Base-by-base conservation (phyloP, 208 protist genomes). In the Trypanosoma platydactyli region DNA sequence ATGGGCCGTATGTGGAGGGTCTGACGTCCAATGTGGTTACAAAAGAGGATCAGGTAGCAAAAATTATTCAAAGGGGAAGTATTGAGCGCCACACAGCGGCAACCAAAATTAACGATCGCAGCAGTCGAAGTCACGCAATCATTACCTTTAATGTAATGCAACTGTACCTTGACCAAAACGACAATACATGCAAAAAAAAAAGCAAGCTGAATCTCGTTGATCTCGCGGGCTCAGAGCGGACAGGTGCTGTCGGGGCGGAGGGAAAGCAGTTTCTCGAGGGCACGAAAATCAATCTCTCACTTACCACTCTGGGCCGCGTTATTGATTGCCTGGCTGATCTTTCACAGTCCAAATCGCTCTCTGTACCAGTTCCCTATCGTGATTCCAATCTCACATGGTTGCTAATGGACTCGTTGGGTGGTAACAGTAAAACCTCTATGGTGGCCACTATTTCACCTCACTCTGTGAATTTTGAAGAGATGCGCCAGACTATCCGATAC, bases 341-440 rank as follows among this genome's bases (percentile, higher is more conserved):
- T 24, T 85, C 80, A 4, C 94, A 91, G 40, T 60, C 45, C 9
- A 80, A 77, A 48, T 84, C 85, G 51, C 66, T 63, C 52, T 73
- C 77, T 51, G 62, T 87, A 46, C 87, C 85, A 57, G 88, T 81
- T 65, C 97, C 97, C 0, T 97, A 91, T 68, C 80, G 92, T 53
- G 92, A 97, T 63, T 93, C 84, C 18, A 87, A 84, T 33, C 82
- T 97, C 13, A 97, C 93, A 5, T 94, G 88, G 84, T 61, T 96
- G 46, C 66, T 97, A 40, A 92, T 81, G 79, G 91, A 95, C 71
- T 92, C 82, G 5, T 61, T 97, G 5, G 91, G 89, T 63, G 93
- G 93, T 18, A 92, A 93, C 73, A 88, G 82, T 57, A 97, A 97
- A 61, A 99, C 97, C 0, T 87, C 88, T 22, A 98, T 99, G 95